These are phyloP conservation scores for Alternaria viburni DNA, from an alignment of 2,329 filamentous ascomycete species.

Conservation along the genomic window DNA sequence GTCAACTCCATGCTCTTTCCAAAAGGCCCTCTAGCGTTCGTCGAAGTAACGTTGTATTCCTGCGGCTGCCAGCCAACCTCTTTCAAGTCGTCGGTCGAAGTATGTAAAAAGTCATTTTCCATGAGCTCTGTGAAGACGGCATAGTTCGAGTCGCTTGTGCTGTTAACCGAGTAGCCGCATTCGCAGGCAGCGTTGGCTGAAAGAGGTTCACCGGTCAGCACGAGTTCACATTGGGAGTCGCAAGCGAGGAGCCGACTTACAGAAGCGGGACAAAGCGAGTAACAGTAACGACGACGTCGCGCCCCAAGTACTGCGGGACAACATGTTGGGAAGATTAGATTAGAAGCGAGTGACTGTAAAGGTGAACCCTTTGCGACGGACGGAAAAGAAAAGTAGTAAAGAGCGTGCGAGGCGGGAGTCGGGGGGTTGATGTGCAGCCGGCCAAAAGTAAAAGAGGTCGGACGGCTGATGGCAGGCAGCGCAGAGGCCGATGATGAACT, in stretches of 20 bases:
- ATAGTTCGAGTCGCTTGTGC: constrained; percentile 48
- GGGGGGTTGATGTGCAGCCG: constrained; percentile 10
- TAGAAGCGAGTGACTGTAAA: constrained; percentile 31
- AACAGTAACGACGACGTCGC: constrained; percentile 39
- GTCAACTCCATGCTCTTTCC: constrained; percentile 66
- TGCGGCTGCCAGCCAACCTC: constrained; percentile 68
- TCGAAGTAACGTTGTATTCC: constrained; percentile 68
- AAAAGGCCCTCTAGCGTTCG: constrained; percentile 65
- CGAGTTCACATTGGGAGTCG: background rate
- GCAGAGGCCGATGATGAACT: constrained; percentile 13
- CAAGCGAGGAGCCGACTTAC: constrained; percentile 26
- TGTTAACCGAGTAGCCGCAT: constrained; percentile 71
- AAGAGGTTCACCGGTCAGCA: constrained; percentile 15
- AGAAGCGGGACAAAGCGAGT: constrained; percentile 37
- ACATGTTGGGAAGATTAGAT: constrained; percentile 19
- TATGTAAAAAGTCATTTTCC: constrained; percentile 73
- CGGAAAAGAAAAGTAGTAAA: constrained; percentile 20
- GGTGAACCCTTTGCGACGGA: constrained; percentile 6
- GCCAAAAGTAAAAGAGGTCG: constrained; percentile 11
- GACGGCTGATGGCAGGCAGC: constrained; percentile 7
- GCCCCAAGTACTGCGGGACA: constrained; percentile 27
- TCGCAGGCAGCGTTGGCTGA: constrained; percentile 63
- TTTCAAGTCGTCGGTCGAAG: constrained; percentile 56
- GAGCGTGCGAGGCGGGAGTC: constrained; percentile 19
- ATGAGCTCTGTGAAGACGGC: constrained; percentile 71